Evolutionary conservation across 2,329 filamentous ascomycete species (phyloP).

Genomic region (Zymoseptoria brevis): DNA sequence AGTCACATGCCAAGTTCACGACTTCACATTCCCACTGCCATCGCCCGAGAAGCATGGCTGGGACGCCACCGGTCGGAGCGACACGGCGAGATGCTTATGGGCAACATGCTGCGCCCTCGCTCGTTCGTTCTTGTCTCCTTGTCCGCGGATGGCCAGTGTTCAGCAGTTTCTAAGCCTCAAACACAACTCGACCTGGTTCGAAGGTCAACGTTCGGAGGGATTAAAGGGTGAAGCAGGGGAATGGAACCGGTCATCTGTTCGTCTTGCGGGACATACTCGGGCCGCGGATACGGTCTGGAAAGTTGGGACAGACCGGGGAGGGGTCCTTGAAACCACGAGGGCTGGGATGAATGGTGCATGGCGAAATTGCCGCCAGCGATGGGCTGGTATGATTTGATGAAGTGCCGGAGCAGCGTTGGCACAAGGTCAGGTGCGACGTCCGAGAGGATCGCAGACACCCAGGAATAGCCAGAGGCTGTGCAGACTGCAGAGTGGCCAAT

Average conservation of each 20-base stretch:
- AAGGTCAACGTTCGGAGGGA: too few species aligned
- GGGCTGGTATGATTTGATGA: not conserved
- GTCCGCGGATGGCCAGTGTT: too few species aligned
- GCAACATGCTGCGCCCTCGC: not conserved
- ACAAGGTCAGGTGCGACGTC: not conserved
- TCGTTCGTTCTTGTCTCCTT: too few species aligned
- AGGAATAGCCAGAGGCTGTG: not conserved
- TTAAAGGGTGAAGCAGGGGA: not conserved
- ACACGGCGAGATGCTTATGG: not conserved
- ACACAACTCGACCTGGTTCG: too few species aligned
- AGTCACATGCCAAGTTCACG: not conserved
- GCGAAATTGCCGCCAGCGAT: not conserved
- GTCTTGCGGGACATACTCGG: not conserved
- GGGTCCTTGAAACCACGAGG: not conserved
- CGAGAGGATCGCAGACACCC: not conserved
- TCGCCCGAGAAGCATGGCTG: not conserved
- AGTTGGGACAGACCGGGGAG: not conserved
- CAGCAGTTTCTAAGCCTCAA: too few species aligned
- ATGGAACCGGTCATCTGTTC: not conserved
- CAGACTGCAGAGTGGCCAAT: not conserved
- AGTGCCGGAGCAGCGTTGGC: not conserved
- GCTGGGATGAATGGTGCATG: not conserved
- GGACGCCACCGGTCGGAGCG: too few species aligned
- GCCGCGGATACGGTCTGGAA: not conserved
- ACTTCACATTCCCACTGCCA: not conserved